Base-by-base conservation (phyloP, 306 rosid genomes). In the Purshia tridentata region DNA sequence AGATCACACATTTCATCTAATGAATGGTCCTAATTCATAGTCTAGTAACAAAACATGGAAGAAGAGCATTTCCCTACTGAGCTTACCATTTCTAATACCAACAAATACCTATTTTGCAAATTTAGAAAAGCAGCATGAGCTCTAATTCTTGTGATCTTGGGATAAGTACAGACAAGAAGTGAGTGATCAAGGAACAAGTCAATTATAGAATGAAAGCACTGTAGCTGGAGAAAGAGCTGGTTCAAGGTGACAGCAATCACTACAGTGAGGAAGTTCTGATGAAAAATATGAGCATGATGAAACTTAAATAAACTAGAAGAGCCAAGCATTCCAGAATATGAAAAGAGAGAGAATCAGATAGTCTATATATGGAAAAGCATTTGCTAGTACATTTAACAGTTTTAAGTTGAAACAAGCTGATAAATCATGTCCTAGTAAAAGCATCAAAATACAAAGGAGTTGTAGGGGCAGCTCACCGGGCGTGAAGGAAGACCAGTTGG, bases 401-500 rank as follows among this genome's bases (percentile, higher is more conserved):
- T 39, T 62, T 52, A 74, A 74, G 54, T 39, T 49, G 16, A 51
- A 51, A 55, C 52, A 23, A 15, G 50, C 20, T 73, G 37, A 55
- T 50, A 39, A 18, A 19, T 23, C 41, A 73, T 41, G 64, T 49
- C 19, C 69, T 64, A 78, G 42, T 70, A 72, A 22, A 29, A 78
- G 70, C 40, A 53, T 50, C 59, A 40, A 45, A 77, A 63, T 78
- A 57, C 66, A 72, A 14, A 58, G 75, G 61, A 55, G 61, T 73
- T 68, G 56, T 78, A 67, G 83, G 81, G 47, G 76, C 76, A 69
- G 73, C 86, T 87, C 79, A 95, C 99, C 88, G 91, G 98, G 68
- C 96, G 98, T 69, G 91, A 69, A 72, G 99, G 99, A 80, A 95
- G 99, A 80, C 98, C 98, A 23, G 42, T 67, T 23, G 85, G 87